Evolutionary conservation across 2,329 filamentous ascomycete genomes (phyloP).

Genomic region (Xylaria digitata): DNA sequence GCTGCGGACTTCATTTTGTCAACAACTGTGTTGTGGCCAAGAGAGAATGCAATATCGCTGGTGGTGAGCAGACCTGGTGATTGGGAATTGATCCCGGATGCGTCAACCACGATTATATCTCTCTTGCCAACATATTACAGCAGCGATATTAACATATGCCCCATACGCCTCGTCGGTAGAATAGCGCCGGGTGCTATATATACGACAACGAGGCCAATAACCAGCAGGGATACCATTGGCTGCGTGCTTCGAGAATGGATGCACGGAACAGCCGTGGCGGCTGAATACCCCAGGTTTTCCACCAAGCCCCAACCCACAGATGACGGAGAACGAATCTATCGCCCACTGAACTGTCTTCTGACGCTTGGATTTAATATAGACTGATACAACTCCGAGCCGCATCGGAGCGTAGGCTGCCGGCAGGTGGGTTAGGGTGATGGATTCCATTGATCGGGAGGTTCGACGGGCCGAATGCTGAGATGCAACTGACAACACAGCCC

Average conservation of each 20-base stretch:
- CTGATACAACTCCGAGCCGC: conserved; percentile 19
- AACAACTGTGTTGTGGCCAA: conserved; percentile 29
- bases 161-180: conserved; percentile 36
- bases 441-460: conserved; percentile 17
- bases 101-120: conserved; percentile 32
- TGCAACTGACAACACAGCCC: background rate
- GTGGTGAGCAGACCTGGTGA: conserved; percentile 24
- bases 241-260: conserved; percentile 32
- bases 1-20: conserved; percentile 54
- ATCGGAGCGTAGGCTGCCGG: conserved; percentile 34
- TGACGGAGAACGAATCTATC: conserved; percentile 27
- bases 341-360: conserved; percentile 14
- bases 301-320: conserved; percentile 38
- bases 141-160: conserved; percentile 33
- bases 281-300: conserved; percentile 46
- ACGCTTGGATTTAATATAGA: conserved; percentile 34
- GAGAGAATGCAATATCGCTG: conserved; percentile 17
- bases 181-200: conserved; percentile 43
- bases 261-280: conserved; percentile 43
- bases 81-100: conserved; percentile 5
- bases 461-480: conserved; percentile 26
- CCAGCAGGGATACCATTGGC: conserved; percentile 42
- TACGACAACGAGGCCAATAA: conserved; percentile 39
- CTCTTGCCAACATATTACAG: conserved; percentile 14
- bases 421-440: conserved; percentile 17